Evolutionary conservation across 345 rosid species (phyloP).

Genomic region (Aquilaria yunnanensis): DNA sequence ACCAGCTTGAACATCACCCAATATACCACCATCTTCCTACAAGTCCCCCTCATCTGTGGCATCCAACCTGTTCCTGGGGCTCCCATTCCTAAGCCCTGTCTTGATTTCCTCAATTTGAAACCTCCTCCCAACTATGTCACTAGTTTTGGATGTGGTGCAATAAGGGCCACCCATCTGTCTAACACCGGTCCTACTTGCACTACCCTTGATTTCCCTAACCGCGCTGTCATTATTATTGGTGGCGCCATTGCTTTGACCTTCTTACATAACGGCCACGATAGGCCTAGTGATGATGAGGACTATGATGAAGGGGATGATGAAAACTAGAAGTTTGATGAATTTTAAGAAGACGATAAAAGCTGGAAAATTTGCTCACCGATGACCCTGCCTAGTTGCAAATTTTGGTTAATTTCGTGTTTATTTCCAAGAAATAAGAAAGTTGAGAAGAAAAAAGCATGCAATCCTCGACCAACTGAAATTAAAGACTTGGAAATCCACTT

Average conservation of each 20-base stretch:
- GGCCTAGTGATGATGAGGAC: slow-evolving; percentile 64
- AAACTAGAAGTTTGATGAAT: slow-evolving; percentile 94
- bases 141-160: slow-evolving; percentile 93
- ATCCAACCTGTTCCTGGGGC: slow-evolving; percentile 20
- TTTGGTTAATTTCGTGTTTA: no score
- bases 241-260: slow-evolving; percentile 39
- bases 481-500: no score
- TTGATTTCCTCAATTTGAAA: slow-evolving; percentile 77
- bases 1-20: slow-evolving; percentile 40
- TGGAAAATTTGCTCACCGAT: no score
- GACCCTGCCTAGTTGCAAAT: no score
- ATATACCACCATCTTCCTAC: slow-evolving; percentile 47
- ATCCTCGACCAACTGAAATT: no score
- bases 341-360: slow-evolving; percentile 65
- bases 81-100: slow-evolving; percentile 63
- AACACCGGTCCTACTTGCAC: slow-evolving; percentile 96
- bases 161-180: slow-evolving; percentile 89
- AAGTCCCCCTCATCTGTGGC: slow-evolving; percentile 52
- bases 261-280: slow-evolving; percentile 60
- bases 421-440: no score
- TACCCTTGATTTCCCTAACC: slow-evolving; percentile 83
- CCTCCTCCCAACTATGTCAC: slow-evolving; percentile 89
- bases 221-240: slow-evolving; percentile 51
- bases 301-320: slow-evolving; percentile 88
- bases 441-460: no score